Base-by-base conservation (phyloP, 169 alveolate genomes). In the Miamiensis avidus region DNA sequence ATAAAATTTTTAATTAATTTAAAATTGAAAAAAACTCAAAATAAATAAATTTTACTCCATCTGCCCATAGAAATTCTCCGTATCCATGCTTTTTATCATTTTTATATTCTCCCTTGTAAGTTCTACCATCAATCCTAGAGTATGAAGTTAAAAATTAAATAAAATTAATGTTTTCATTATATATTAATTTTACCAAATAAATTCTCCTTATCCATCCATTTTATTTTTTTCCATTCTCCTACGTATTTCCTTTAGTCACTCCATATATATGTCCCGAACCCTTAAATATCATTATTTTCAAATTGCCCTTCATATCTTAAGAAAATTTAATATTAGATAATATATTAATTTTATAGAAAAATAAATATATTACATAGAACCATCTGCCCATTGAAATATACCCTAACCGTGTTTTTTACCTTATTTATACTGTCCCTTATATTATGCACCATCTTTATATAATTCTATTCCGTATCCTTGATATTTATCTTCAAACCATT, bases 21-120 rank as follows among this genome's bases (percentile, higher is more conserved):
- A 49, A 49, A 49, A 49, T 49, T 20, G 69, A 20, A 11, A 49
- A 49, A 49, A 4, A 49, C 20, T 11, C 69, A 49, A 49, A 11
- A 49, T 49, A 11, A 11, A 49, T 49, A 11, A 49, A 90, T n/a
- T 83, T 28, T 81, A 93, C 82, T 28, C 95, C 95, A 91, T 93
- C 96, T 69, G 81, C 88, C 96, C 96, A 93, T 30, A 75, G 49
- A 88, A 86, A 93, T 33, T 88, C 90, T 25, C 96, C 96, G 33
- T 85, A 84, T 28, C 94, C 96, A 78, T 92, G 92, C 83, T 92
- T 92, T 84, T 92, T 92, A 75, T 90, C 96, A 81, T 90, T 84
- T 27, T 88, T 76, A 77, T 84, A 92, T 32, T 85, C 90, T n/a
- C 96, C 96, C 29, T 87, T 85, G 84, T 92, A 92, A 65, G 78